Evolutionary conservation across 2,329 filamentous ascomycete genomes (phyloP).

Genomic region (Cryphonectria nitschkei): DNA sequence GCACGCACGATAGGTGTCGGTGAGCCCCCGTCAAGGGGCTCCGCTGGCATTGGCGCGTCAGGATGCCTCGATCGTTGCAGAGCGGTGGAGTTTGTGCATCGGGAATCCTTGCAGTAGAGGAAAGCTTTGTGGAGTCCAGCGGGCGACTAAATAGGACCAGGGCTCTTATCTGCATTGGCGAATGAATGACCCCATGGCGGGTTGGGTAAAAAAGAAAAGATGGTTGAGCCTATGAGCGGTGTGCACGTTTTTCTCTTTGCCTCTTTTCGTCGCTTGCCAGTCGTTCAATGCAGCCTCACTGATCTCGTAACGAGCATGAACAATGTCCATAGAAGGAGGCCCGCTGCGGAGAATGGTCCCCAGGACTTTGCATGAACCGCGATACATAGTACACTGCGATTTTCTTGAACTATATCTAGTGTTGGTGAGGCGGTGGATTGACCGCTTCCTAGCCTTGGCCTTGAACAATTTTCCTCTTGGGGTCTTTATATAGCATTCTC

Average conservation of each 20-base stretch:
- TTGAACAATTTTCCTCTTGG: background rate
- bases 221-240: conserved; percentile 27
- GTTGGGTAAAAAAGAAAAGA: background rate
- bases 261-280: background rate
- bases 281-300: conserved; percentile 10
- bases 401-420: background rate
- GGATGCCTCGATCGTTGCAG: conserved; percentile 21
- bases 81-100: conserved; percentile 20
- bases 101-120: conserved; percentile 17
- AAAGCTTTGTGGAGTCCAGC: conserved; percentile 15
- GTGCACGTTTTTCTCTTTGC: conserved; percentile 22
- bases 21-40: conserved; percentile 26
- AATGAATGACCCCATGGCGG: conserved; percentile 16
- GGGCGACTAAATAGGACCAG: conserved; percentile 11
- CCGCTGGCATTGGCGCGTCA: conserved; percentile 19
- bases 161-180: conserved; percentile 26
- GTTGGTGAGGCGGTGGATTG: background rate
- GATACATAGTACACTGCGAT: background rate
- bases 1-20: conserved; percentile 25
- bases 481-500: background rate
- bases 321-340: conserved; percentile 6
- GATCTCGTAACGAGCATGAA: background rate
- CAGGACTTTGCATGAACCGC: conserved; percentile 11
- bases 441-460: background rate
- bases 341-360: background rate